Conservation (phyloP, 768 basidiomycete species). For the Chlorophyllum brunneum region DNA sequence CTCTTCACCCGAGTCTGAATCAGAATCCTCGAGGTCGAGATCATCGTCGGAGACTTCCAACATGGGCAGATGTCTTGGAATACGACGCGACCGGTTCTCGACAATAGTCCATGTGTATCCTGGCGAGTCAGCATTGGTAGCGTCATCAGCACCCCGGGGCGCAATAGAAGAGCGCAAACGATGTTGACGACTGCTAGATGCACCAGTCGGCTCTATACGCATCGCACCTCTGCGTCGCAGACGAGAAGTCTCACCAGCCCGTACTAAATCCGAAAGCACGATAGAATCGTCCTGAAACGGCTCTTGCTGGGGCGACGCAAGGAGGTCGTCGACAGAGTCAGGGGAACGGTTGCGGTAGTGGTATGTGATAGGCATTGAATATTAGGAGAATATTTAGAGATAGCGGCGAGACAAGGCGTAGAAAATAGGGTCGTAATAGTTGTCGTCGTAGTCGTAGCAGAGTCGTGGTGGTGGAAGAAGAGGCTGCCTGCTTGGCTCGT, state of each 20-base stretch:
- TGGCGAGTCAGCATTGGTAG: constrained; percentile 14
- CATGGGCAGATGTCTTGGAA: constrained; percentile 9
- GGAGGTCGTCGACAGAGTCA: neutral
- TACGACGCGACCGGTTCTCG: constrained; percentile 3
- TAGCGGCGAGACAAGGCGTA: neutral
- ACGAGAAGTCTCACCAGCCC: constrained; percentile 70
- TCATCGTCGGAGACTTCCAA: constrained; percentile 8
- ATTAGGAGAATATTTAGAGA: constrained; percentile 5
- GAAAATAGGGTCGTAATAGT: neutral
- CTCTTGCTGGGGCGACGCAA: neutral
- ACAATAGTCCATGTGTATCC: constrained; percentile 9
- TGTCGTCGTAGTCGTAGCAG: neutral
- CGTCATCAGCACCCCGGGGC: constrained; percentile 4
- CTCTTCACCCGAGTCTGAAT: constrained; percentile 15
- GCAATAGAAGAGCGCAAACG: constrained; percentile 3
- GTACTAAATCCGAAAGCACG: constrained; percentile 68
- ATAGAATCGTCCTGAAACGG: constrained; percentile 52
- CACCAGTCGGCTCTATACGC: constrained; percentile 44
- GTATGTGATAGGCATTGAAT: constrained; percentile 11
- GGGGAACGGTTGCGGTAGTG: constrained; percentile 1
- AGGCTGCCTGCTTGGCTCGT: neutral
- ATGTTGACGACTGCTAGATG: constrained; percentile 4
- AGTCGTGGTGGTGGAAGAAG: neutral
- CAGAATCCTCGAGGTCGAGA: constrained; percentile 12
- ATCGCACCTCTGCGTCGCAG: constrained; percentile 72